Conservation (phyloP, 2,329 filamentous ascomycete species). For the Trichophyton verrucosum region DNA sequence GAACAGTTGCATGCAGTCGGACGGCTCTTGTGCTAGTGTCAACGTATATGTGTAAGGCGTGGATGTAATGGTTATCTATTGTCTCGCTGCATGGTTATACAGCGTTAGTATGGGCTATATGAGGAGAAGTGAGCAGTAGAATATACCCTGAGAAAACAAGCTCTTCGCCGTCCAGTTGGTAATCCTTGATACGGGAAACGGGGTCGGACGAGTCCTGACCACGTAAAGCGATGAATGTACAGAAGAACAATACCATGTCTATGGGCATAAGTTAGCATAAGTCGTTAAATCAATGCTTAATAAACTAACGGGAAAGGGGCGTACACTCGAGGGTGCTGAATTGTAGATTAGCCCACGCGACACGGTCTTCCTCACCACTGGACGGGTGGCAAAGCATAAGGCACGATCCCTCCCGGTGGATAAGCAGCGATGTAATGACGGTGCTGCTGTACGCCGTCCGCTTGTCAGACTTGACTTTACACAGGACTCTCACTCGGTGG, state of each 20-base stretch:
- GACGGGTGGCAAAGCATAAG: constrained; percentile 29
- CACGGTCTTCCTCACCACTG: constrained; percentile 22
- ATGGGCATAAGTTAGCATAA: background rate
- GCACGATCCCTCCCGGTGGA: constrained; percentile 26
- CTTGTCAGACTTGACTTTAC: constrained; percentile 32
- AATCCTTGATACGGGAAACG: constrained; percentile 33
- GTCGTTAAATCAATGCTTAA: background rate
- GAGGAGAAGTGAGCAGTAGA: too few species aligned
- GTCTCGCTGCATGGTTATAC: constrained; percentile 32
- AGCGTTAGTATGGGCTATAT: background rate
- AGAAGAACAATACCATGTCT: constrained; percentile 48
- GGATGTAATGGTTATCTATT: constrained; percentile 39
- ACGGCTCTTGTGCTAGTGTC: constrained; percentile 42
- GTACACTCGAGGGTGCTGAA: constrained; percentile 45
- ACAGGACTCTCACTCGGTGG: constrained; percentile 42
- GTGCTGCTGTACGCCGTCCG: constrained; percentile 38
- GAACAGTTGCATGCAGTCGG: constrained; percentile 45
- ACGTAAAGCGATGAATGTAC: constrained; percentile 45
- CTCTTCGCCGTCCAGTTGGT: constrained; percentile 38
- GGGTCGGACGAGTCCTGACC: constrained; percentile 39
- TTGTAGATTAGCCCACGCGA: constrained; percentile 42
- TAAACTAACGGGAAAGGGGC: constrained; percentile 5
- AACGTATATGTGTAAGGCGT: constrained; percentile 43
- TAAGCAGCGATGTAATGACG: constrained; percentile 37
- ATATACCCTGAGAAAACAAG: constrained; percentile 39